phyloP scores from a whole-genome alignment of 441 rosid species.

The Viola pubescens region DNA sequence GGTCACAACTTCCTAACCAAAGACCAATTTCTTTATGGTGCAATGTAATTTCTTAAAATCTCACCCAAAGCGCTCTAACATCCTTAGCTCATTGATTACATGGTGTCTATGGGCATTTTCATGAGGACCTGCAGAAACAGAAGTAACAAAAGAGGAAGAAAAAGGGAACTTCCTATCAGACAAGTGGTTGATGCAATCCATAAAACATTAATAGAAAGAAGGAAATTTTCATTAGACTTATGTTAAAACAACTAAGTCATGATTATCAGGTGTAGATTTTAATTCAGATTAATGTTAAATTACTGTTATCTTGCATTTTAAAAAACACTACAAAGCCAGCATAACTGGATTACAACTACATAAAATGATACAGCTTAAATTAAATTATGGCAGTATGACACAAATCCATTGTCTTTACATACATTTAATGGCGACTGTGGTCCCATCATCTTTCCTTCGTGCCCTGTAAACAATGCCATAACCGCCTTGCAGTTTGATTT shows the following conservation, averaged over 20 bases:
- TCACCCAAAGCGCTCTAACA: constrained; percentile 91
- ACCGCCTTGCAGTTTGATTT: constrained; percentile 58
- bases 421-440: constrained; percentile 83
- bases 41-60: constrained; percentile 9
- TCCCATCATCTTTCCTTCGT: constrained; percentile 56
- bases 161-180: constrained; percentile 6
- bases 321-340: background rate
- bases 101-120: constrained; percentile 64
- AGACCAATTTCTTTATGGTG: background rate
- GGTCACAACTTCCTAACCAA: background rate
- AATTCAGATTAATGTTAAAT: background rate
- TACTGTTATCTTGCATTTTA: background rate
- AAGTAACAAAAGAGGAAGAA: constrained; percentile 3
- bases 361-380: too few species aligned
- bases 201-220: background rate
- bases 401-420: constrained; percentile 23
- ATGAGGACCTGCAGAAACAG: constrained; percentile 62
- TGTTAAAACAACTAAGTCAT: too few species aligned
- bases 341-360: too few species aligned
- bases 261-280: too few species aligned
- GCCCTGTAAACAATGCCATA: constrained; percentile 91
- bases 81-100: constrained; percentile 59
- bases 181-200: background rate
- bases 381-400: background rate
- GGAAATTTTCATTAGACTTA: background rate